Percentiles rank a stretch among this genome's conserved stretches.
phyloP scores from a whole-genome alignment of 306 rosid genomes.

The Cicer yamashitae region DNA sequence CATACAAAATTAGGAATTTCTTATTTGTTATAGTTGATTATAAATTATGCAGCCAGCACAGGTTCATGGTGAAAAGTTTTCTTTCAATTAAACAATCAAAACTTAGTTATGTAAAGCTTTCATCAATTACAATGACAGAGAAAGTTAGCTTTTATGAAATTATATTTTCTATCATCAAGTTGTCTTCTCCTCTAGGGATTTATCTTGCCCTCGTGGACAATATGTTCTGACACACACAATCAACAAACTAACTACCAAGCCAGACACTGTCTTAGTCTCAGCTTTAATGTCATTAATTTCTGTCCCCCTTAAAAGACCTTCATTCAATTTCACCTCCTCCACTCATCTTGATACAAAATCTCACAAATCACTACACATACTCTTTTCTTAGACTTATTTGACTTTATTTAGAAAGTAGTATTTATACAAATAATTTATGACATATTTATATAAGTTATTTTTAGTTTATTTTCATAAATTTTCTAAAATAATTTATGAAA shows the following conservation, averaged over 20 bases:
- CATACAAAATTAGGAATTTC: constrained; percentile 20
- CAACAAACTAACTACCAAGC: constrained; percentile 42
- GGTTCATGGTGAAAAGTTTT: too few species aligned
- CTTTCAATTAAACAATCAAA: neutral
- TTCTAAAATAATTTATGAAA: too few species aligned
- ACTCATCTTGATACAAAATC: constrained; percentile 28
- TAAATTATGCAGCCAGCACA: too few species aligned
- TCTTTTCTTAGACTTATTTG: too few species aligned
- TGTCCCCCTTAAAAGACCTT: constrained; percentile 26
- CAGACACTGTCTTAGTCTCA: constrained; percentile 43
- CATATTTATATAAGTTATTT: too few species aligned
- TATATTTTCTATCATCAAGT: neutral
- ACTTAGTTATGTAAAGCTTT: constrained; percentile 31
- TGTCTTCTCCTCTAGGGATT: constrained; percentile 36
- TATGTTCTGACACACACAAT: constrained; percentile 33
- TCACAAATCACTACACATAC: neutral
- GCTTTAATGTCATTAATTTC: constrained; percentile 19
- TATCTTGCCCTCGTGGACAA: constrained; percentile 26
- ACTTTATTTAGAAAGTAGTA: too few species aligned
- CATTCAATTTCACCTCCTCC: constrained; percentile 32
- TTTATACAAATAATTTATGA: too few species aligned
- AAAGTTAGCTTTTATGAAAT: neutral
- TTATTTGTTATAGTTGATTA: too few species aligned
- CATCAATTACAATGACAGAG: constrained; percentile 27
- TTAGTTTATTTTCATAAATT: too few species aligned